Conservation (phyloP, 2,329 filamentous ascomycete genomes). For the Ceratocystis eucalypticola region DNA sequence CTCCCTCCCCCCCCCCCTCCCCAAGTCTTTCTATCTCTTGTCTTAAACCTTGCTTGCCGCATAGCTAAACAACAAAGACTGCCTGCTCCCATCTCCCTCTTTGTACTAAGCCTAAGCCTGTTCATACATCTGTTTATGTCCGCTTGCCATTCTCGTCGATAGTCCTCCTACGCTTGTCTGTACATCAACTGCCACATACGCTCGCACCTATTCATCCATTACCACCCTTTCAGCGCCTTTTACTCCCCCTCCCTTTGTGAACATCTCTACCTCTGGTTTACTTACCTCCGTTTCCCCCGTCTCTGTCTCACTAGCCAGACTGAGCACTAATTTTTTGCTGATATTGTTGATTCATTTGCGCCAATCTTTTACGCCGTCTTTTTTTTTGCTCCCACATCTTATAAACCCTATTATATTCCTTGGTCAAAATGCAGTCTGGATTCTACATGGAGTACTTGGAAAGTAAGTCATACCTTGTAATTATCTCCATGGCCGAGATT, state of each 20-base stretch:
- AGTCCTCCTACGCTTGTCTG: not conserved
- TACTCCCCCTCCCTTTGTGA: not conserved
- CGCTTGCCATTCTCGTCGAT: not conserved
- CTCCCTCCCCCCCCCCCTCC: no score
- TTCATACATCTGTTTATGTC: not conserved
- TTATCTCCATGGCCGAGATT: not conserved
- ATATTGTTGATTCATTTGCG: not conserved
- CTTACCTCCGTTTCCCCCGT: not conserved
- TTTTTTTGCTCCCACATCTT: not conserved
- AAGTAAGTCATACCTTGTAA: constrained; percentile 40
- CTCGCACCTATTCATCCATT: not conserved
- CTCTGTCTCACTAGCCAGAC: not conserved
- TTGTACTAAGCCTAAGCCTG: not conserved
- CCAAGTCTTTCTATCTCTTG: not conserved
- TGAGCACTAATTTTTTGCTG: not conserved
- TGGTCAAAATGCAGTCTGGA: constrained; percentile 26
- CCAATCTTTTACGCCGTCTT: not conserved
- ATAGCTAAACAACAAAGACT: no score
- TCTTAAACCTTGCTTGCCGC: not conserved
- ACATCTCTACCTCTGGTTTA: not conserved
- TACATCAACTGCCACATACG: not conserved
- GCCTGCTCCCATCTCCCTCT: not conserved
- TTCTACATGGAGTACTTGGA: constrained; percentile 62
- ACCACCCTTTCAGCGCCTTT: not conserved
- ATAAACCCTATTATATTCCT: not conserved